Conservation (phyloP, 2,329 filamentous ascomycete species). For the Fusarium neocosmosporiellum region DNA sequence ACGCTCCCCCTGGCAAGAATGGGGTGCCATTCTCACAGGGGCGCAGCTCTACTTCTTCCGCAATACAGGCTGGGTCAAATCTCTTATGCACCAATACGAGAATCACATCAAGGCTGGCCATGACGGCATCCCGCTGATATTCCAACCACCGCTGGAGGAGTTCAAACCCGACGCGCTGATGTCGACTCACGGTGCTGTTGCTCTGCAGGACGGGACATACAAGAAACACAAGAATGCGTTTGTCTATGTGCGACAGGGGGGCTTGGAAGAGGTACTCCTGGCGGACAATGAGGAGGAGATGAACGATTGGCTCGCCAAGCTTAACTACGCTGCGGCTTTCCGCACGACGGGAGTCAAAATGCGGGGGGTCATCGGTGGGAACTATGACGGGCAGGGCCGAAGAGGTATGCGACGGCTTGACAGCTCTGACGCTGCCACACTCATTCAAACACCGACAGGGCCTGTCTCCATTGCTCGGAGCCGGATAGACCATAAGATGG, state of each 20-base stretch:
- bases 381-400: conserved; percentile 84
- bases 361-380: conserved; percentile 84
- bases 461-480: conserved; percentile 79
- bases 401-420: conserved; percentile 79
- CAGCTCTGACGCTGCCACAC: conserved; percentile 67
- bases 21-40: conserved; percentile 96
- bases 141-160: conserved; percentile 87
- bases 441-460: conserved; percentile 77
- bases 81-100: conserved; percentile 88
- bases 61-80: conserved; percentile 93
- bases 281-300: conserved; percentile 91
- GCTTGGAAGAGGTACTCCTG: conserved; percentile 88
- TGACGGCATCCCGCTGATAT: conserved; percentile 81
- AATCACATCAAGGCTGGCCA: conserved; percentile 82
- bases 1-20: conserved; percentile 97
- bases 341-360: conserved; percentile 91
- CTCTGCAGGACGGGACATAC: conserved; percentile 85
- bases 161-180: conserved; percentile 96
- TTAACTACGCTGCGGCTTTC: conserved; percentile 97
- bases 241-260: conserved; percentile 86
- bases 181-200: conserved; percentile 93
- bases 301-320: conserved; percentile 95
- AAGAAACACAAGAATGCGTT: conserved; percentile 97
- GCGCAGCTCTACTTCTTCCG: conserved; percentile 97
- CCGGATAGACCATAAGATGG: conserved; percentile 83